phyloP scores from a whole-genome alignment of 2,329 filamentous ascomycete species.

The Alternaria ethzedia region DNA sequence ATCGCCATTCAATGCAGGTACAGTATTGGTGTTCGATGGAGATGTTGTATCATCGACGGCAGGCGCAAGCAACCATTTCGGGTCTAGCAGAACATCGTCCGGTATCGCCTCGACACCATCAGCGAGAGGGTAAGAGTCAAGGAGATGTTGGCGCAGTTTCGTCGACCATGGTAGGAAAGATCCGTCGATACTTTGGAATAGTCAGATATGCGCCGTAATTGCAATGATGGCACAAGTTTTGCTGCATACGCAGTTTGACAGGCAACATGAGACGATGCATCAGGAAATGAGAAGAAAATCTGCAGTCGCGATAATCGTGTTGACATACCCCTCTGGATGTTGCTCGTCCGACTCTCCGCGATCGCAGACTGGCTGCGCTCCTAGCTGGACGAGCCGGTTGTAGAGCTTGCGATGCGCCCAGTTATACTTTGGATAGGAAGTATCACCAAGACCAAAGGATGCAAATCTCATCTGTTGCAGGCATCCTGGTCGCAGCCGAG shows the following conservation, averaged over 20 bases:
- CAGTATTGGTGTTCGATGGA: not conserved
- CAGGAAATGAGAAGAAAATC: slow-evolving; percentile 9
- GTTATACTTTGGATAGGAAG: slow-evolving; percentile 95
- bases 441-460: slow-evolving; percentile 91
- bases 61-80: slow-evolving; percentile 69
- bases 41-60: slow-evolving; percentile 21
- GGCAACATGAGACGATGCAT: not conserved
- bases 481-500: slow-evolving; percentile 74
- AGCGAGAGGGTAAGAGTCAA: slow-evolving; percentile 73
- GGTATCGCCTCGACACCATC: slow-evolving; percentile 72
- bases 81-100: slow-evolving; percentile 74
- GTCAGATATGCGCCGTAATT: slow-evolving; percentile 1
- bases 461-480: slow-evolving; percentile 75
- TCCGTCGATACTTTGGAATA: slow-evolving; percentile 71
- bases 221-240: not conserved
- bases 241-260: not conserved
- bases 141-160: slow-evolving; percentile 69
- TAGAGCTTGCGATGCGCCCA: slow-evolving; percentile 89
- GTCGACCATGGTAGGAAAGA: slow-evolving; percentile 80
- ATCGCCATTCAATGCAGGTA: slow-evolving; percentile 2
- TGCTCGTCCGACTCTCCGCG: slow-evolving; percentile 91
- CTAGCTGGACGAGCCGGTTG: slow-evolving; percentile 82
- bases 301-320: not conserved
- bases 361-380: slow-evolving; percentile 76
- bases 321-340: slow-evolving; percentile 83